Conservation (phyloP, 2,329 filamentous ascomycete species). For the Pseudogymnoascus sp. region DNA sequence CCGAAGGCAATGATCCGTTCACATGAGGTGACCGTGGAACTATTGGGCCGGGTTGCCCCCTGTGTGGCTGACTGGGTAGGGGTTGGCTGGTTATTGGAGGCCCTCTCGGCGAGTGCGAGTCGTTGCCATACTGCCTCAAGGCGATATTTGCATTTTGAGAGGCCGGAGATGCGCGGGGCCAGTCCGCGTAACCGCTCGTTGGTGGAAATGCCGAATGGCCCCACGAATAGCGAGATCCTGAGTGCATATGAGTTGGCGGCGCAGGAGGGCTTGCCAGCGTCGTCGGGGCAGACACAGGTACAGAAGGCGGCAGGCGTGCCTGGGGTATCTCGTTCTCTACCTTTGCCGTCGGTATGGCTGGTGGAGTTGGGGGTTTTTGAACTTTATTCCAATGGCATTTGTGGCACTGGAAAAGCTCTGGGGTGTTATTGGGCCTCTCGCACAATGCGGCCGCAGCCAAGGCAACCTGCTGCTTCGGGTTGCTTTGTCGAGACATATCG, state of each 20-base stretch:
- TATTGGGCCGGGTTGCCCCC: slow-evolving; percentile 17
- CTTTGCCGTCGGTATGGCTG: slow-evolving; percentile 11
- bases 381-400: slow-evolving; percentile 55
- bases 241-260: slow-evolving; percentile 22
- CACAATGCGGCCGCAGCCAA: slow-evolving; percentile 27
- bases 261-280: slow-evolving; percentile 24
- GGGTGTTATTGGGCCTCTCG: slow-evolving; percentile 19
- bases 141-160: slow-evolving; percentile 32
- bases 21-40: slow-evolving; percentile 36
- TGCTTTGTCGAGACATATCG: not conserved
- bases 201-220: slow-evolving; percentile 33
- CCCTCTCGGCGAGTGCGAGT: slow-evolving; percentile 26
- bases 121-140: slow-evolving; percentile 42
- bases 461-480: slow-evolving; percentile 19
- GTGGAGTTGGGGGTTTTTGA: slow-evolving; percentile 16
- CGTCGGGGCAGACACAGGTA: slow-evolving; percentile 11
- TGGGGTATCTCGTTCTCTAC: slow-evolving; percentile 15
- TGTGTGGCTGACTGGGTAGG: slow-evolving; percentile 17
- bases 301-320: slow-evolving; percentile 14
- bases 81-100: slow-evolving; percentile 18
- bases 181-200: slow-evolving; percentile 36
- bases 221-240: slow-evolving; percentile 23
- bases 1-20: slow-evolving; percentile 36
- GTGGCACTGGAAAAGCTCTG: slow-evolving; percentile 56
- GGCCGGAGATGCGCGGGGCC: slow-evolving; percentile 43